These are phyloP conservation scores for Rhizopus arrhizus DNA, from an alignment of 371 early-diverging fungal genomes.

Conservation along the genomic window DNA sequence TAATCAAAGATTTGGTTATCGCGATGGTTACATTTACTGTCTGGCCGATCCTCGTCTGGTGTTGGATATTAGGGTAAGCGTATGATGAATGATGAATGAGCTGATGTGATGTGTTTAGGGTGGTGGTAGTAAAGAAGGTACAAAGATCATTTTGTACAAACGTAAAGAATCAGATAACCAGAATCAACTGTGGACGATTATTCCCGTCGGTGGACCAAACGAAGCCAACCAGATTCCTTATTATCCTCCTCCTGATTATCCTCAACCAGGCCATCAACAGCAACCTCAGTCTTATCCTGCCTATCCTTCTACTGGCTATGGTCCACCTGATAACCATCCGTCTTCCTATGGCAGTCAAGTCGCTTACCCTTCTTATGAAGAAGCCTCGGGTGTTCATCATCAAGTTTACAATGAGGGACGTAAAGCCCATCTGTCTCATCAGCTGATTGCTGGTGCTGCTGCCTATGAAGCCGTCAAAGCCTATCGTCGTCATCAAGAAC, in stretches of 20 bases:
- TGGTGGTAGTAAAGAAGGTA: slow-evolving; percentile 38
- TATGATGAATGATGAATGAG: neutral
- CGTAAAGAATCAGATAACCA: slow-evolving; percentile 41
- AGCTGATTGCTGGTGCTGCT: slow-evolving; percentile 59
- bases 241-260: slow-evolving; percentile 10
- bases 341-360: slow-evolving; percentile 12
- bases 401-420: slow-evolving; percentile 26
- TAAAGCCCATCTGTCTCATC: slow-evolving; percentile 37
- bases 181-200: slow-evolving; percentile 49
- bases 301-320: slow-evolving; percentile 28
- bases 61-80: slow-evolving; percentile 38
- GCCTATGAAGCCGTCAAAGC: slow-evolving; percentile 58
- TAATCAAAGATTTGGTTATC: slow-evolving; percentile 48
- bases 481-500: slow-evolving; percentile 48
- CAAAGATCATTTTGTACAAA: slow-evolving; percentile 40
- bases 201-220: slow-evolving; percentile 24
- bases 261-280: slow-evolving; percentile 9
- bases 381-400: slow-evolving; percentile 25
- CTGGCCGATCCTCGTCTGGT: slow-evolving; percentile 49
- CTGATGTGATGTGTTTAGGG: slow-evolving; percentile 21
- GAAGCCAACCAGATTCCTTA: slow-evolving; percentile 11
- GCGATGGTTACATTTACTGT: slow-evolving; percentile 46
- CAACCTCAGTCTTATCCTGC: slow-evolving; percentile 9
- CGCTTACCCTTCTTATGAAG: neutral
- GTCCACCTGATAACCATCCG: slow-evolving; percentile 26